Conservation (phyloP, 352 stramenopile genomes). For the Globisporangium nagaii region DNA sequence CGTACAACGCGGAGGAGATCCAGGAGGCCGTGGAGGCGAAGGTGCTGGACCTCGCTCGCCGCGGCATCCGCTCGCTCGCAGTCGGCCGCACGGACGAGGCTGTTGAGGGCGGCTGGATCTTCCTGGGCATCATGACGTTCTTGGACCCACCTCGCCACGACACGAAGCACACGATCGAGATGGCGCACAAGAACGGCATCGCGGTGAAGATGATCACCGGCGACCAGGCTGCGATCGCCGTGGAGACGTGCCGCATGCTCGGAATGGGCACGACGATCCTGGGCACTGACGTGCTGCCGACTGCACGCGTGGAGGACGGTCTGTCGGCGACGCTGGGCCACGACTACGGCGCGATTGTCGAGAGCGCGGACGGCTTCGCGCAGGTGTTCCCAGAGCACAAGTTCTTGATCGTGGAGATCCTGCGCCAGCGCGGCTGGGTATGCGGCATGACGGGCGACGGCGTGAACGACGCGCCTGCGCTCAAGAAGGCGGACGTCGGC, state of each 20-base stretch:
- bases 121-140: constrained; percentile 94
- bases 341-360: constrained; percentile 84
- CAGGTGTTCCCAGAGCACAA: constrained; percentile 93
- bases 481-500: constrained; percentile 68
- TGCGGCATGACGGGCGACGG: constrained; percentile 75
- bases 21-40: constrained; percentile 80
- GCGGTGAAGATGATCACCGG: constrained; percentile 97
- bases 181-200: constrained; percentile 88
- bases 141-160: constrained; percentile 94
- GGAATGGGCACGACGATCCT: constrained; percentile 88
- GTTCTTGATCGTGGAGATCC: constrained; percentile 83
- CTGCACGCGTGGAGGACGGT: constrained; percentile 51
- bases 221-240: constrained; percentile 92
- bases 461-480: constrained; percentile 61
- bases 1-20: constrained; percentile 69
- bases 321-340: constrained; percentile 41
- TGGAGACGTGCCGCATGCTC: constrained; percentile 90
- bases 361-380: constrained; percentile 92
- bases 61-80: constrained; percentile 86
- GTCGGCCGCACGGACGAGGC: constrained; percentile 76
- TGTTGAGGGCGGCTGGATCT: constrained; percentile 85
- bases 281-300: constrained; percentile 68
- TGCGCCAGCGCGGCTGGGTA: constrained; percentile 73
- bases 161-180: constrained; percentile 91
- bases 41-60: constrained; percentile 85